A percentile compares a stretch with the other conserved stretches of the same genome.
Conservation (phyloP, 345 rosid species). For the Trapa incisa region DNA sequence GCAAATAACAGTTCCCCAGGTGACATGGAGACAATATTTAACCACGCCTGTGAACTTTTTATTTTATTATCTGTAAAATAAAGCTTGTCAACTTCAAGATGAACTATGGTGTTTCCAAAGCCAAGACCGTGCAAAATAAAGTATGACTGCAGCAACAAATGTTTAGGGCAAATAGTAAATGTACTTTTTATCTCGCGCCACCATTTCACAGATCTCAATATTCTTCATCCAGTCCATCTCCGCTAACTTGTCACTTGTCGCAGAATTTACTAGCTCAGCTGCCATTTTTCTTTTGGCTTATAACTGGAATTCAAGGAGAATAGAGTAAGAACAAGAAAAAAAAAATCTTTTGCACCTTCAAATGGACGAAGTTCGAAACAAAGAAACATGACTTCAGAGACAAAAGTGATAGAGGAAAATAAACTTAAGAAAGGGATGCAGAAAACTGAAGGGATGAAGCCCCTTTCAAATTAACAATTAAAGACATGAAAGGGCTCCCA, state of each 20-base stretch:
- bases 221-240: constrained; percentile 87
- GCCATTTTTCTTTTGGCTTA: constrained; percentile 45
- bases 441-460: neutral
- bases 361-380: neutral
- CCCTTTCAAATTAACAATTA: neutral
- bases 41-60: too few species aligned
- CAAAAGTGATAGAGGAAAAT: neutral
- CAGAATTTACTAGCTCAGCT: constrained; percentile 70
- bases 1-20: too few species aligned
- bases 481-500: neutral
- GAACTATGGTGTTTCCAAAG: neutral
- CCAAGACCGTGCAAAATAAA: neutral
- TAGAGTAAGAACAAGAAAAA: neutral
- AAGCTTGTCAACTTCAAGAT: neutral
- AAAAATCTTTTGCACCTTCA: neutral
- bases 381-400: neutral
- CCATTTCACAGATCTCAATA: constrained; percentile 84
- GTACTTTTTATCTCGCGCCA: constrained; percentile 65
- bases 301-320: neutral
- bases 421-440: neutral
- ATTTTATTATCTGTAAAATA: neutral
- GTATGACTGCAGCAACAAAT: neutral
- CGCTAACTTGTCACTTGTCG: constrained; percentile 73
- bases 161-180: neutral
- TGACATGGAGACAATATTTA: too few species aligned